Percentiles rank a stretch among this genome's conserved stretches.
These are phyloP conservation scores for Penicillium waksmanii DNA, from an alignment of 495 filamentous ascomycete species.

Conservation along the genomic window DNA sequence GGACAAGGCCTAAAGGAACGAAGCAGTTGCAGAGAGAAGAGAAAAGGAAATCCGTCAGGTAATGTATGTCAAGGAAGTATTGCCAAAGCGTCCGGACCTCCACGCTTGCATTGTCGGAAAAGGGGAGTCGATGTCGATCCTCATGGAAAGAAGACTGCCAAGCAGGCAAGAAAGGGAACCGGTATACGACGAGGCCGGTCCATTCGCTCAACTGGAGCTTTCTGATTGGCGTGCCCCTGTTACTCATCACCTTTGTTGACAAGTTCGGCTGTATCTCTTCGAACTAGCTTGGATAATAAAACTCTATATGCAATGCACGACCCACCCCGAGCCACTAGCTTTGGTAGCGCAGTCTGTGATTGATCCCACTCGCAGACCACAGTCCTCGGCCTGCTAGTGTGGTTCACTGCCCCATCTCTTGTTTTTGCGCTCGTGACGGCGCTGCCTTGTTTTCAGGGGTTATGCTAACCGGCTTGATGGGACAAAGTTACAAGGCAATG, in stretches of 20 bases:
- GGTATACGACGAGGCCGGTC: slow-evolving; percentile 12
- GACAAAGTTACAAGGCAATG: not conserved
- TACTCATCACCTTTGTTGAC: not conserved
- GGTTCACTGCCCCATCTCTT: slow-evolving; percentile 4
- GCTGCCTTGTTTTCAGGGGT: slow-evolving; percentile 16
- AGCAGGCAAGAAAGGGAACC: slow-evolving; percentile 6
- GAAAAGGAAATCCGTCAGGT: slow-evolving; percentile 3
- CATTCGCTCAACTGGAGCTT: not conserved
- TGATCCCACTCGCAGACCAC: slow-evolving; percentile 7
- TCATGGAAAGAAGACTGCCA: slow-evolving; percentile 8
- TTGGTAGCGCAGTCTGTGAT: slow-evolving; percentile 12
- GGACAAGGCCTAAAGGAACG: slow-evolving; percentile 19
- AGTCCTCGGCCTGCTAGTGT: slow-evolving; percentile 5
- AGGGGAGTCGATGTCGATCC: slow-evolving; percentile 15
- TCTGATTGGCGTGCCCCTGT: slow-evolving; percentile 15
- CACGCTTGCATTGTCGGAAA: slow-evolving; percentile 3
- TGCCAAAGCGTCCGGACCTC: slow-evolving; percentile 1
- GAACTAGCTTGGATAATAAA: slow-evolving; percentile 12
- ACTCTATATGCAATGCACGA: slow-evolving; percentile 3
- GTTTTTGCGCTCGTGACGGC: slow-evolving; percentile 21
- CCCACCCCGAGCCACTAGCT: slow-evolving; percentile 12
- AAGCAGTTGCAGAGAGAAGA: slow-evolving; percentile 15
- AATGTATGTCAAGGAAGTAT: slow-evolving; percentile 4
- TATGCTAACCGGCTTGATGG: not conserved
- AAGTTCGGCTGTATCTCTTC: not conserved